Evolutionary conservation across 352 stramenopile species (phyloP).

Genomic region (Phytophthora pini): DNA sequence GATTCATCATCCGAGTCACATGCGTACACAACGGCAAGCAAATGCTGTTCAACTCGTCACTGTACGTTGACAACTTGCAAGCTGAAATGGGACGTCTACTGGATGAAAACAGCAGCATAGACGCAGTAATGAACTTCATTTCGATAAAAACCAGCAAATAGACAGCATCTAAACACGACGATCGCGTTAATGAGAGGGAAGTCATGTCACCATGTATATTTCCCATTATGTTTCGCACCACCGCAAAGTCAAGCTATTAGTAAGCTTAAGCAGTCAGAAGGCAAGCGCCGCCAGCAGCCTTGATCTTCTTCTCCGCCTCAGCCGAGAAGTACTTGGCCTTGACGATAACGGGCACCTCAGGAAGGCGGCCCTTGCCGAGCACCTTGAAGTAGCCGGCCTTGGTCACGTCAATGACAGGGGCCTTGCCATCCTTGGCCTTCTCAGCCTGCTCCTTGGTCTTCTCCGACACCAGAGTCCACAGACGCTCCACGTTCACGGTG

Average conservation of each 20-base stretch:
- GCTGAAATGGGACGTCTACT: constrained; percentile 20
- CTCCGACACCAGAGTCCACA: constrained; percentile 98
- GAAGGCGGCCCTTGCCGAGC: constrained; percentile 98
- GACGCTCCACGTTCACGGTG: constrained; percentile 99
- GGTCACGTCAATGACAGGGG: constrained; percentile 99
- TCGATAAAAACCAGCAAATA: background rate
- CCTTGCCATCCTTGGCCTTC: constrained; percentile 95
- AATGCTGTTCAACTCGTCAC: constrained; percentile 33
- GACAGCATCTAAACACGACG: background rate
- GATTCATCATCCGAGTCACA: constrained; percentile 44
- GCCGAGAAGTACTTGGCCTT: constrained; percentile 99
- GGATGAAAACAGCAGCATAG: background rate
- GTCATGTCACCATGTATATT: constrained; percentile 67
- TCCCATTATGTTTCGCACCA: constrained; percentile 82
- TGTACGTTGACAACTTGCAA: constrained; percentile 38
- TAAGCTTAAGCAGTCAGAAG: constrained; percentile 96
- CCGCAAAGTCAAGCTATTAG: constrained; percentile 55
- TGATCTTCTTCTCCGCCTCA: constrained; percentile 99
- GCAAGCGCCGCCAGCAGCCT: constrained; percentile 98
- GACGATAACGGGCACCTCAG: constrained; percentile 98
- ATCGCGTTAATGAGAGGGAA: constrained; percentile 34
- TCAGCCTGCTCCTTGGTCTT: constrained; percentile 98
- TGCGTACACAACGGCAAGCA: constrained; percentile 19
- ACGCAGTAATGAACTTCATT: constrained; percentile 19
- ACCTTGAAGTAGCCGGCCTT: constrained; percentile 99